A percentile compares a stretch with the other conserved stretches of the same genome.
Evolutionary conservation across 495 filamentous ascomycete species (phyloP).

Genomic region (Penicillium waksmanii): DNA sequence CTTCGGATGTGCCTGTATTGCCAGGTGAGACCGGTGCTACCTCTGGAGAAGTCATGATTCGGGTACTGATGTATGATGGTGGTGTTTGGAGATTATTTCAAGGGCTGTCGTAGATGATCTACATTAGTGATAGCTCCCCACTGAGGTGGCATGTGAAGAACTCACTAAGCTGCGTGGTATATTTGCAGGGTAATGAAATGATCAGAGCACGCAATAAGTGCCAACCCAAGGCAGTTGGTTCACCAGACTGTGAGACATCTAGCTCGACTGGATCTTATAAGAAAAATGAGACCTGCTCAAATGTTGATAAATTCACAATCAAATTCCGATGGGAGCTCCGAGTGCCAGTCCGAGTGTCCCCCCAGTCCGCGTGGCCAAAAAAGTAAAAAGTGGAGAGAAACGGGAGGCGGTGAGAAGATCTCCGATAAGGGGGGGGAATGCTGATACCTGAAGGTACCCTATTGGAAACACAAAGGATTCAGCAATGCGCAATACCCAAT

Average conservation of each 20-base stretch:
- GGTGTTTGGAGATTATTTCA: background rate
- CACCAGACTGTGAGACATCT: conserved; percentile 25
- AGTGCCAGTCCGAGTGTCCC: no score
- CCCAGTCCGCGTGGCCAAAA: no score
- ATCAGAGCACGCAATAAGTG: conserved; percentile 29
- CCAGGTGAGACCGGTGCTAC: background rate
- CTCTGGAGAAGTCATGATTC: conserved; percentile 1
- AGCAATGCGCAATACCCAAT: background rate
- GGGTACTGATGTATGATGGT: background rate
- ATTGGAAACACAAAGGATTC: no score
- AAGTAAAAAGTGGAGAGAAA: no score
- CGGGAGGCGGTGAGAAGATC: no score
- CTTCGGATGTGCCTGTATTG: conserved; percentile 2
- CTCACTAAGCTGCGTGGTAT: background rate
- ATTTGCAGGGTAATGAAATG: background rate
- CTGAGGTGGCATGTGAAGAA: background rate
- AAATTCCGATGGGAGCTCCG: background rate
- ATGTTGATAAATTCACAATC: background rate
- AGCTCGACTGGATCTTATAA: conserved; percentile 10
- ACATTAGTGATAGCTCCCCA: background rate
- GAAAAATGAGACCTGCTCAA: background rate
- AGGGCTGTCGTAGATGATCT: background rate
- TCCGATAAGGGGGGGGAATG: background rate
- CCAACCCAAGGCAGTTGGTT: conserved; percentile 18
- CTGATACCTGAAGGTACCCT: background rate